Percentiles rank a stretch among this genome's conserved stretches.
Evolutionary conservation across 148 eudicot genomes (phyloP).

Genomic region (Camellia japonica): DNA sequence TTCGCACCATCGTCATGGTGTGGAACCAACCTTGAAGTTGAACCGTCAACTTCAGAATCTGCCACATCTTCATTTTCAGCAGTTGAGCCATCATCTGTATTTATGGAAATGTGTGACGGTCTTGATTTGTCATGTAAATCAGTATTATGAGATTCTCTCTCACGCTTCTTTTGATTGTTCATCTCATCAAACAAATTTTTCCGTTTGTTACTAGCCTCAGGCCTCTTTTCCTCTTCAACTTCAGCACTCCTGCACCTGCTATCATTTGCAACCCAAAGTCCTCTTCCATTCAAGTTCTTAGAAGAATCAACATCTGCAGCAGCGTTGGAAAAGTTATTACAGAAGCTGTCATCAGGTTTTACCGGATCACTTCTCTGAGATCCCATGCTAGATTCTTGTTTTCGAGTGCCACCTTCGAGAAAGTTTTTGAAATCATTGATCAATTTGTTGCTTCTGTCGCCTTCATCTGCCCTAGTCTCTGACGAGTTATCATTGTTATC

Average conservation of each 20-base stretch:
- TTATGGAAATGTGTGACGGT: slow-evolving; percentile 69
- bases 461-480: slow-evolving; percentile 54
- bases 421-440: slow-evolving; percentile 84
- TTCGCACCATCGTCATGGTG: slow-evolving; percentile 51
- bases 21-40: slow-evolving; percentile 52
- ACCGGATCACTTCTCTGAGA: slow-evolving; percentile 41
- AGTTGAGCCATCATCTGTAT: slow-evolving; percentile 90
- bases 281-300: slow-evolving; percentile 33
- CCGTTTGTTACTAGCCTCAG: slow-evolving; percentile 55
- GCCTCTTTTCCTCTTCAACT: slow-evolving; percentile 39
- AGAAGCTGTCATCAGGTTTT: slow-evolving; percentile 57
- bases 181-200: slow-evolving; percentile 49
- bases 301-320: slow-evolving; percentile 46
- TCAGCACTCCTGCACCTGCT: slow-evolving; percentile 35
- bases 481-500: slow-evolving; percentile 45
- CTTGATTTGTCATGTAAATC: slow-evolving; percentile 54
- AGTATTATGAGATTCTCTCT: slow-evolving; percentile 45
- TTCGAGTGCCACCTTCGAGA: slow-evolving; percentile 74
- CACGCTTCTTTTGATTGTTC: slow-evolving; percentile 57
- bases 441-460: slow-evolving; percentile 78
- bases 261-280: slow-evolving; percentile 35
- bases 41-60: slow-evolving; percentile 84
- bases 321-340: slow-evolving; percentile 36
- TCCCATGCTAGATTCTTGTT: slow-evolving; percentile 26
- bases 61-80: slow-evolving; percentile 97